Evolutionary conservation across 2,329 filamentous ascomycete genomes (phyloP), one percentile per base, ranked within the genome.

Genomic region (Aaosphaeria arxii): DNA sequence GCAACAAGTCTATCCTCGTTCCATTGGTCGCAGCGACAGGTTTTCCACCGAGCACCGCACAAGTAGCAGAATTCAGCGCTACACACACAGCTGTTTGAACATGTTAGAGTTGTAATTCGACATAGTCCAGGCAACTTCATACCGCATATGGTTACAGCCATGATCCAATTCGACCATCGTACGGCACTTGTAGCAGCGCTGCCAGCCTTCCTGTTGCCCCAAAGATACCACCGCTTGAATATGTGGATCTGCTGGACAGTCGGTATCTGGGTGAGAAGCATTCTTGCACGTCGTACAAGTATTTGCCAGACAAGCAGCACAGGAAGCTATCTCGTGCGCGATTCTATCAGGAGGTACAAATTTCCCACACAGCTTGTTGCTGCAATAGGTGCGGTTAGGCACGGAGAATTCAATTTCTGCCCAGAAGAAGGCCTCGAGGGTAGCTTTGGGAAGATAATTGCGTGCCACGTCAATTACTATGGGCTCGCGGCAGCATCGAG

Each of bases 41-140:
- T 36, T 31, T 57, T 60, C 61, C 61, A 64, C 6, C 33, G 33
- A 0, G 76, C 78, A 31, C 82, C 82, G 58, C 84, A 86, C 3
- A 80, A 76, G 55, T 85, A 87, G 70, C 87, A 90, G 61, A 90
- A 89, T 52, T 88, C 76, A 5, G 84, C 81, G 51, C 79, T 78
- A 66, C 87, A 90, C 45, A 6, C 29, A 41, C 57, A 63, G 11
- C 57, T 63, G 3, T 28, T 58, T 85, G 2, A 24, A 3, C 3
- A 88, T 11, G 76, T 84, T 60, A 88, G 85, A 58, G 84, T 6
- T 29, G 80, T 84, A 0, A 82, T 83, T 44, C 79, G 74, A 0
- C 74, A 73, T 32, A 82, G 74, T 31, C 7, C 5, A n/a, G 4
- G 6, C 6, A 40, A 24, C n/a, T 17, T 51, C 56, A 46, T 29